Evolutionary conservation across 2,329 filamentous ascomycete species (phyloP).

Genomic region (Xylariaceae sp.): DNA sequence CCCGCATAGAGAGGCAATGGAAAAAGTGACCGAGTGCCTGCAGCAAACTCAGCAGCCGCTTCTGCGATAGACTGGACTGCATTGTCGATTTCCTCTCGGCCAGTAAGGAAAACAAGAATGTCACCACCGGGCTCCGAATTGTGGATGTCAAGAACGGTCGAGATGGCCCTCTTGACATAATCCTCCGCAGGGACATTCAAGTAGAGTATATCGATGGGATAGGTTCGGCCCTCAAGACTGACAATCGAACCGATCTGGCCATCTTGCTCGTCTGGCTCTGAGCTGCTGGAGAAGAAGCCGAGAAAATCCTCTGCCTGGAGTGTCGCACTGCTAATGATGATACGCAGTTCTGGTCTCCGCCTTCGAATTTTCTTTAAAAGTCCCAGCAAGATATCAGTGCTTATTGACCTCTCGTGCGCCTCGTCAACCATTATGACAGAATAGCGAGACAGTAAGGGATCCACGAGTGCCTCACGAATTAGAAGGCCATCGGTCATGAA

Average conservation of each 20-base stretch:
- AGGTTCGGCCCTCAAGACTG: constrained; percentile 81
- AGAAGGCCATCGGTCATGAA: constrained; percentile 93
- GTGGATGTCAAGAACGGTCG: constrained; percentile 86
- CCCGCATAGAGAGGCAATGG: constrained; percentile 85
- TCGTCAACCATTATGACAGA: constrained; percentile 98
- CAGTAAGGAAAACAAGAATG: constrained; percentile 86
- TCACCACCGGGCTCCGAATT: constrained; percentile 76
- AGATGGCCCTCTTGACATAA: constrained; percentile 78
- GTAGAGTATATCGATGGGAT: constrained; percentile 84
- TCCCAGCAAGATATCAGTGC: constrained; percentile 85
- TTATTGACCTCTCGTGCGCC: constrained; percentile 89
- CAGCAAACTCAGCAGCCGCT: constrained; percentile 59
- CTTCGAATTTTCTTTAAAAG: constrained; percentile 86
- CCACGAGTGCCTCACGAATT: constrained; percentile 85
- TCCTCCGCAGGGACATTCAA: constrained; percentile 74
- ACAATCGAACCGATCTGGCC: constrained; percentile 57
- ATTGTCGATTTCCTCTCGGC: constrained; percentile 86
- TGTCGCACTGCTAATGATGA: constrained; percentile 91
- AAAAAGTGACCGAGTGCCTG: constrained; percentile 57
- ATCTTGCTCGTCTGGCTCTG: constrained; percentile 25
- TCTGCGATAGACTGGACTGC: constrained; percentile 77
- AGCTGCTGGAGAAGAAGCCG: constrained; percentile 61
- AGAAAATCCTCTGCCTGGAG: constrained; percentile 85
- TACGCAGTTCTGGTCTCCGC: constrained; percentile 73
- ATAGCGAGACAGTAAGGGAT: constrained; percentile 85